Evolutionary conservation across 495 filamentous ascomycete species (phyloP), one percentile per base, ranked within the genome.

Genomic region (Aspergillus haitiensis): DNA sequence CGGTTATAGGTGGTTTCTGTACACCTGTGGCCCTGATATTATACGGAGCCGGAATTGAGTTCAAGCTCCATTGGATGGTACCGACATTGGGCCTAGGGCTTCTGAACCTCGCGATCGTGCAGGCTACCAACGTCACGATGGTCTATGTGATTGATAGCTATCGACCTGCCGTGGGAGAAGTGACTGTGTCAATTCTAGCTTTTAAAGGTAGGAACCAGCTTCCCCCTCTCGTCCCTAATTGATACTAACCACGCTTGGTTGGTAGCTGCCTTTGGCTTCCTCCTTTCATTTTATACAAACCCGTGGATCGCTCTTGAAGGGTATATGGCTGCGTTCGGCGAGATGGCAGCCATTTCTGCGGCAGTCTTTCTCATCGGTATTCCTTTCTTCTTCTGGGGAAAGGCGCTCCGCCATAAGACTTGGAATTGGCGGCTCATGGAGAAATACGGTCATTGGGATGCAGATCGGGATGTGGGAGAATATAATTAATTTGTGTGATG

Each of bases 221-320:
- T 15, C 39, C 12, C 16, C 9, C n/a, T 16, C 27, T 5, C 15
- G 3, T 46, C 8, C 42, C 1, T 56, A 46, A 35, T 34, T 15
- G 3, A 16, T 37, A 6, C 4, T 8, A 40, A 10, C 18, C 16
- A 7, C 13, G 12, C 18, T 11, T 16, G 13, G 1, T 47, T 2
- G 8, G 3, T 48, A 77, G 75, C 76, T 27, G 67, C 79, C 10
- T 84, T 84, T 63, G 81, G 81, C n/a, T 84, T 84, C 62, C 72
- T 84, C 9, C 70, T 85, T 27, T 81, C 80, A 2, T 84, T 84
- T 52, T 84, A 84, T 66, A 84, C 81, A 10, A 85, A 84, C 54
- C 79, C 78, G 0, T 84, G 81, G 82, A 76, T 82, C n/a, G 68
- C 71, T n/a, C 53, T 74, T 55, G 67, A 72, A 5, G 82, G 81